Evolutionary conservation across 805 yeast genomes (phyloP), one percentile per base, ranked within the genome.

Genomic region (Candida chauliodis): DNA sequence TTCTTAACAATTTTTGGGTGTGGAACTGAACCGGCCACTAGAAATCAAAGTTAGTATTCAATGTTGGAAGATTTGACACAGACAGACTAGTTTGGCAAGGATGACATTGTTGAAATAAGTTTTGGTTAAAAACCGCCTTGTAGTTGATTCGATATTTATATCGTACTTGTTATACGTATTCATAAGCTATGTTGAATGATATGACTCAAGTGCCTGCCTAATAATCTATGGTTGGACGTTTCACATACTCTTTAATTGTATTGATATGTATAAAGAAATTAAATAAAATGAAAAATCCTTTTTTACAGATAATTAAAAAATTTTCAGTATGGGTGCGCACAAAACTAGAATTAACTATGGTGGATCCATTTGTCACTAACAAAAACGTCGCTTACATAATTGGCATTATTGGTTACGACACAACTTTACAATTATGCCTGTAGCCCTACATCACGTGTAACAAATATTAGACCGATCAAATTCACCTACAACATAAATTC

Each of bases 1-100:
- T 93, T 93, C 91, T 93, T 95, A 74, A 91, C 97, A 77, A 93
- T 93, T 91, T 88, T 90, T 78, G 98, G 97, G 82, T 88, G 95
- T 67, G 95, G 86, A 69, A 87, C 77, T 63, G 95, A 79, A 76
- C 95, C 88, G 79, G 98, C 96, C 98, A 93, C 71, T 63, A 53
- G 26, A 40, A 45, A 9, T 26, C 17, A 27, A 7, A 18, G 35
- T 28, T 39, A 39, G 38, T 39, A 36, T 24, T 9, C 6, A 24
- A 11, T 4, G 6, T 34, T 26, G 19, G 13, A 17, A 21, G 10
- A 21, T 21, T 21, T 21, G 24, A 21, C 24, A 7, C 29, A 26
- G 29, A 26, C n/a, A n/a, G n/a, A n/a, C n/a, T n/a, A n/a, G n/a
- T n/a, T n/a, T n/a, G n/a, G n/a, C n/a, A n/a, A n/a, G n/a, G n/a